Evolutionary conservation across 129 eudicot genomes (phyloP), one percentile per base, ranked within the genome.

Genomic region (Flaveria brownii): DNA sequence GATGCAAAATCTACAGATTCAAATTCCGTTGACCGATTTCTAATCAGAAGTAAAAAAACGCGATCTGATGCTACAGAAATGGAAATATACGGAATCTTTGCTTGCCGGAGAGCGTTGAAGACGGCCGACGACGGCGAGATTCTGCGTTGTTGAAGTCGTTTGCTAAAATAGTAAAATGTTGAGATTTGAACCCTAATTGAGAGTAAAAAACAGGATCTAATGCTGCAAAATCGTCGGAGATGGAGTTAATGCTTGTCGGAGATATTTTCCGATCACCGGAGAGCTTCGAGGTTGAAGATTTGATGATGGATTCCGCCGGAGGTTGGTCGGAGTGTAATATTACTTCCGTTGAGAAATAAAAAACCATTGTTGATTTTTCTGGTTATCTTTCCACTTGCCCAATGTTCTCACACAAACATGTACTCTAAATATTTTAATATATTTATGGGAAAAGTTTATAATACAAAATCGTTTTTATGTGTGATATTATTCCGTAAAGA

Each of bases 261-360:
- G 60, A 52, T 10, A 9, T 52, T 52, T 9, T 23, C 64, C 36
- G 64, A 16, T 57, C 64, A 22, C 64, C 64, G 36, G 64, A 30
- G 36, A 57, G 33, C 2, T 57, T 57, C 33, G 9, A 20, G 4
- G 43, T 62, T 61, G 17, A 36, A 36, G 41, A 36, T 36, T 7
- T 61, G 17, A 1, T 18, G 51, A 41, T 54, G 72, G 45, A 46
- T 75, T 66, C 79, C 79, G 64, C 39, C 36, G 23, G 78, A 67
- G 6, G 41, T 36, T 5, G 41, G 41, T 36, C 41, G 41, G 41
- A 36, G 41, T 36, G 5, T 36, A 36, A 36, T 36, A 36, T 36
- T 36, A 5, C 5, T 36, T 36, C 41, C 41, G 41, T 36, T 36
- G 41, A 36, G 41, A 36, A 36, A 36, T 36, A 4, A 36, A 5